Evolutionary conservation across 2,329 filamentous ascomycete species (phyloP).

Genomic region (Periconia sp.): DNA sequence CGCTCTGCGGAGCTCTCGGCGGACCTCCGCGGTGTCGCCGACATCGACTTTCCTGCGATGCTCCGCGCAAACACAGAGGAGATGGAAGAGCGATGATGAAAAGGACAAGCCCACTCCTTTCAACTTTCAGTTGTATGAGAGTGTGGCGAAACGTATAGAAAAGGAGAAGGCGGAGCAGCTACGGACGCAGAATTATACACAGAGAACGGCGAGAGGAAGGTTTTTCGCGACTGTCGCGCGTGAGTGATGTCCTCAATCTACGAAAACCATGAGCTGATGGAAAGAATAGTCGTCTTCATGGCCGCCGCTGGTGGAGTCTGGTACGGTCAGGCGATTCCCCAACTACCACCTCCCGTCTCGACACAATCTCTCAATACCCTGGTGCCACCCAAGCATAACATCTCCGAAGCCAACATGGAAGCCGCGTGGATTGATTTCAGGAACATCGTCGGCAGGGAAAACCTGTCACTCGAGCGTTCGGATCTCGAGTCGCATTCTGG

Average conservation of each 20-base stretch:
- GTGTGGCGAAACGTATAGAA: constrained; percentile 59
- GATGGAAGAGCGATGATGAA: constrained; percentile 39
- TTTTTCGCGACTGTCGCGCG: constrained; percentile 36
- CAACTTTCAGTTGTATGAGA: constrained; percentile 64
- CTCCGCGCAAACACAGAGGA: constrained; percentile 19
- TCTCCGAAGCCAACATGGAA: constrained; percentile 59
- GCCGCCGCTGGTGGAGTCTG: constrained; percentile 59
- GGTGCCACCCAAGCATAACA: constrained; percentile 56
- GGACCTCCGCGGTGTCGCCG: constrained; percentile 7
- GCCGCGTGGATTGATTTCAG: constrained; percentile 67
- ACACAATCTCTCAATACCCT: constrained; percentile 56
- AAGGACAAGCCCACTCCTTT: constrained; percentile 51
- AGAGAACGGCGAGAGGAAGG: constrained; percentile 37
- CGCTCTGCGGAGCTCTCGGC: constrained; percentile 17
- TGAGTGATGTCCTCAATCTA: constrained; percentile 7
- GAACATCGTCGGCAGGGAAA: constrained; percentile 62
- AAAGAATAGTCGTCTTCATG: constrained; percentile 30
- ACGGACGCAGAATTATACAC: constrained; percentile 30
- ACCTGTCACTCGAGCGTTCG: constrained; percentile 59
- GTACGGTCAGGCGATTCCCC: constrained; percentile 54
- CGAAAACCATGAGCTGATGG: not conserved
- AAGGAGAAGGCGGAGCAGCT: constrained; percentile 61
- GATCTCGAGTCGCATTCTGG: constrained; percentile 61
- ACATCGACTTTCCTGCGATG: constrained; percentile 9
- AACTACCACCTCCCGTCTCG: constrained; percentile 53